Conservation (phyloP, 352 stramenopile genomes). For the Pythium utonaiense region DNA sequence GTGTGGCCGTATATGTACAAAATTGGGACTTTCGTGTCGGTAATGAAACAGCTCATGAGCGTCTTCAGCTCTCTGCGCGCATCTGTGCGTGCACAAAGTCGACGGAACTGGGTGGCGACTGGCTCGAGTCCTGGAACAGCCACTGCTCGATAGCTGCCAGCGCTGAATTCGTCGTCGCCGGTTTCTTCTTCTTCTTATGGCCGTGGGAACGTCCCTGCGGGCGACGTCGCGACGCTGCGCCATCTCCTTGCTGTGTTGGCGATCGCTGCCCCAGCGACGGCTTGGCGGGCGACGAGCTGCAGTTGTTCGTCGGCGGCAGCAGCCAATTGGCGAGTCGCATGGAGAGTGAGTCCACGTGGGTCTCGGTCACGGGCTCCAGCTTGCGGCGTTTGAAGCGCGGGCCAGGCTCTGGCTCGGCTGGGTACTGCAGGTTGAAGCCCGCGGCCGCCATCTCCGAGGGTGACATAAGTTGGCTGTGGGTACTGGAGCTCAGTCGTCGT, state of each 20-base stretch:
- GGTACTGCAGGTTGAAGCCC: slow-evolving; percentile 17
- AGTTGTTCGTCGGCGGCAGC: slow-evolving; percentile 19
- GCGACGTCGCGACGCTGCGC: slow-evolving; percentile 20
- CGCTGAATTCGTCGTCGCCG: slow-evolving; percentile 28
- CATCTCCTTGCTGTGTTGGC: slow-evolving; percentile 25
- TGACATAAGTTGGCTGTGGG: slow-evolving; percentile 20
- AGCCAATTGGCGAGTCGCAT: slow-evolving; percentile 59
- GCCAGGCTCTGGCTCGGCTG: not conserved
- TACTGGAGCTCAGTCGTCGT: slow-evolving; percentile 13
- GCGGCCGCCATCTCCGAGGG: slow-evolving; percentile 19
- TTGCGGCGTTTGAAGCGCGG: slow-evolving; percentile 41
- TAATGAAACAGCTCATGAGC: not conserved
- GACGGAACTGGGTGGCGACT: slow-evolving; percentile 3
- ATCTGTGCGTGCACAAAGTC: slow-evolving; percentile 20
- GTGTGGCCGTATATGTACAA: not conserved
- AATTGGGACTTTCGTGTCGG: not conserved
- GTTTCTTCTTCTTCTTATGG: slow-evolving; percentile 28
- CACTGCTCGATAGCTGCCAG: slow-evolving; percentile 51
- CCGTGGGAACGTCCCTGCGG: slow-evolving; percentile 14
- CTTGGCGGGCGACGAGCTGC: slow-evolving; percentile 7
- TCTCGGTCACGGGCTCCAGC: slow-evolving; percentile 28
- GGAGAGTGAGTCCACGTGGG: slow-evolving; percentile 40
- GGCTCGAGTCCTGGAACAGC: slow-evolving; percentile 33
- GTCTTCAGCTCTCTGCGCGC: slow-evolving; percentile 11
- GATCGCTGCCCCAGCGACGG: slow-evolving; percentile 7